These are phyloP conservation scores for Penicillium sp. DNA, from an alignment of 2,329 filamentous ascomycete species.

Conservation along the genomic window DNA sequence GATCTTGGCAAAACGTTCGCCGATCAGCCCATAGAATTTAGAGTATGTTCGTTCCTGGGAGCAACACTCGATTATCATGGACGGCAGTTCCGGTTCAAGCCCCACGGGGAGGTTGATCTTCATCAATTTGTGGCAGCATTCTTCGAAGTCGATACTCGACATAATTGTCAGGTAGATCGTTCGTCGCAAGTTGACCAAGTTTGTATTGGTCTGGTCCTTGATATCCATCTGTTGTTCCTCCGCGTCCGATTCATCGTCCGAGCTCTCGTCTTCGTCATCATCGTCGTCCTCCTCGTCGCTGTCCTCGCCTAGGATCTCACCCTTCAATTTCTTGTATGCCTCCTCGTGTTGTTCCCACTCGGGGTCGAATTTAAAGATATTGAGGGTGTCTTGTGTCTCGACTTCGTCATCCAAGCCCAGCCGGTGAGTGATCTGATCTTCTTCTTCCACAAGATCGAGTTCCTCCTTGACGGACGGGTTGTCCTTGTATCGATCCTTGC, in stretches of 20 bases:
- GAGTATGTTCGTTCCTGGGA: conserved; percentile 96
- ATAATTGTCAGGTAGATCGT: conserved; percentile 98
- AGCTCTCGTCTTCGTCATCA: conserved; percentile 59
- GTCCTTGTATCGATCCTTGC: conserved; percentile 96
- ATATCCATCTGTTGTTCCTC: conserved; percentile 88
- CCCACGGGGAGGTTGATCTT: conserved; percentile 86
- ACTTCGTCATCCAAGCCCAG: conserved; percentile 81
- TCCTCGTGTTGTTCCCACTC: conserved; percentile 91
- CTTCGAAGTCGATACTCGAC: conserved; percentile 94
- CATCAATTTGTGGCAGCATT: conserved; percentile 96
- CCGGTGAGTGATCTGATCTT: conserved; percentile 94
- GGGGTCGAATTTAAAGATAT: conserved; percentile 92
- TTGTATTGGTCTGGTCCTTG: conserved; percentile 96
- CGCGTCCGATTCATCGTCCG: conserved; percentile 72
- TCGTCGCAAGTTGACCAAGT: conserved; percentile 88
- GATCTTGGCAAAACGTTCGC: conserved; percentile 92
- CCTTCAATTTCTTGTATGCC: conserved; percentile 86
- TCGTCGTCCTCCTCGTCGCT: conserved; percentile 76
- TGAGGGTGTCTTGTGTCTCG: conserved; percentile 82
- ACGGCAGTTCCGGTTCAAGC: conserved; percentile 85
- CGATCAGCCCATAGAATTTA: conserved; percentile 95
- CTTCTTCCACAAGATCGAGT: conserved; percentile 92
- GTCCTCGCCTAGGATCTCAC: conserved; percentile 91
- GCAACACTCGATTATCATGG: conserved; percentile 97
- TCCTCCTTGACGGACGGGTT: conserved; percentile 90